These are phyloP conservation scores for Achaetomiella virescens DNA, from an alignment of 495 filamentous ascomycete species.

Conservation along the genomic window DNA sequence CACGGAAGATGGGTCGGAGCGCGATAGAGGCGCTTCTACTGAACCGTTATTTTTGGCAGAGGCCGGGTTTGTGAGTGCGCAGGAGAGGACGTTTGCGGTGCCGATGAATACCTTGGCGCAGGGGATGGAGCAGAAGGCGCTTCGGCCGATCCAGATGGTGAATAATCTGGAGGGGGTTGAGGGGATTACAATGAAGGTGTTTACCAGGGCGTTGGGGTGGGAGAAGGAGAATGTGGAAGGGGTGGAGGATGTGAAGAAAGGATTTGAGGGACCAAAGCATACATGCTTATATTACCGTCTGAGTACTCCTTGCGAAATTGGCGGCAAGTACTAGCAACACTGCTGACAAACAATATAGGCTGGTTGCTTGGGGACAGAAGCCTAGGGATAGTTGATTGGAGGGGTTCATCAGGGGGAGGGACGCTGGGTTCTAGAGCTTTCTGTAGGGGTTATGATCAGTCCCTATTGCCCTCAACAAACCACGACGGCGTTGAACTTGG, in stretches of 20 bases:
- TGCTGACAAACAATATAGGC: neutral
- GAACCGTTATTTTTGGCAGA: constrained; percentile 28
- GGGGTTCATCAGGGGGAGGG: no score
- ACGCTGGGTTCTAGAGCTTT: no score
- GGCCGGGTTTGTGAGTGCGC: constrained; percentile 42
- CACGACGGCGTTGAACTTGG: no score
- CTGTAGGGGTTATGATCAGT: no score
- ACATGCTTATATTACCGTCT: constrained; percentile 43
- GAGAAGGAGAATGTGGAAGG: constrained; percentile 43
- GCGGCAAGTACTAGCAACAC: neutral
- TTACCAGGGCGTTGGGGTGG: constrained; percentile 49
- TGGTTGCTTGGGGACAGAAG: constrained; percentile 6
- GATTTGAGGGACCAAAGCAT: constrained; percentile 46
- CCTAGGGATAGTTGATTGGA: no score
- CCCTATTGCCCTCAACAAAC: no score
- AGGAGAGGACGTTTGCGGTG: constrained; percentile 40
- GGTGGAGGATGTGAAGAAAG: constrained; percentile 41
- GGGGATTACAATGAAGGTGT: constrained; percentile 45
- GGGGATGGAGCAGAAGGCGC: constrained; percentile 40
- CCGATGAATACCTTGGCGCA: constrained; percentile 49
- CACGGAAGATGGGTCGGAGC: constrained; percentile 20
- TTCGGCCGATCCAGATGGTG: constrained; percentile 40
- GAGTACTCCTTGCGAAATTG: constrained; percentile 16
- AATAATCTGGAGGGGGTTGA: constrained; percentile 40
- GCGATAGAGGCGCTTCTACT: constrained; percentile 11